These are phyloP conservation scores for Diplodia intermedia DNA, from an alignment of 2,329 filamentous ascomycete species.

Conservation along the genomic window DNA sequence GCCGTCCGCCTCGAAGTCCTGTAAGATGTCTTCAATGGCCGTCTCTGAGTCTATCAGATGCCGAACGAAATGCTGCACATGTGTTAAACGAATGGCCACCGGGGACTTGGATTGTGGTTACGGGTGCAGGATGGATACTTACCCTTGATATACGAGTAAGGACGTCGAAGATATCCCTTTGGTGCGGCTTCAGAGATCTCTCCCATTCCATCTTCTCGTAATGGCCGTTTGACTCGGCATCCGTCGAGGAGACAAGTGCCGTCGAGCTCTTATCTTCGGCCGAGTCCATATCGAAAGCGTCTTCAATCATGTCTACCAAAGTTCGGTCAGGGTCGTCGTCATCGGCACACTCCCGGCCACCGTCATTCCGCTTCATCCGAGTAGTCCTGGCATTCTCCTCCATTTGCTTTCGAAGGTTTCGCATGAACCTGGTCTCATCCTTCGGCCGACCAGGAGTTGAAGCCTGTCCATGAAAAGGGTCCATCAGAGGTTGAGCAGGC, in stretches of 20 bases:
- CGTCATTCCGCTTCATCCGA: background rate
- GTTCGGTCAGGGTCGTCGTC: constrained; percentile 37
- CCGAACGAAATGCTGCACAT: constrained; percentile 49
- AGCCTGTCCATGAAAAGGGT: constrained; percentile 16
- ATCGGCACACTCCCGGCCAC: background rate
- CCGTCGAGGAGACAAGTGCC: background rate
- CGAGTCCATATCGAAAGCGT: constrained; percentile 18
- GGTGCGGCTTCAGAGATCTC: constrained; percentile 48
- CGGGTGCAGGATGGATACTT: constrained; percentile 13
- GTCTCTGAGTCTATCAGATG: constrained; percentile 57
- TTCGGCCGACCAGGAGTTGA: background rate
- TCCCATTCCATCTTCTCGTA: constrained; percentile 50
- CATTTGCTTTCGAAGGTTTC: constrained; percentile 9
- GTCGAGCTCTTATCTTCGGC: background rate
- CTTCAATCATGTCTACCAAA: constrained; percentile 37
- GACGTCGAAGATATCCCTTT: constrained; percentile 48
- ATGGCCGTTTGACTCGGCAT: constrained; percentile 30
- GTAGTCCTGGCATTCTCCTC: constrained; percentile 22
- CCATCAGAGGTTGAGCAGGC: background rate
- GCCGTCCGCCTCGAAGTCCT: constrained; percentile 54
- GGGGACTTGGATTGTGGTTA: background rate
- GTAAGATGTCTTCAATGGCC: constrained; percentile 52
- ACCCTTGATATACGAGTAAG: constrained; percentile 47
- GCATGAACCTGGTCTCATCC: constrained; percentile 27
- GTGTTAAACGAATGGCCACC: background rate